Conservation (phyloP, 768 basidiomycete species). For the Trametes punicea region DNA sequence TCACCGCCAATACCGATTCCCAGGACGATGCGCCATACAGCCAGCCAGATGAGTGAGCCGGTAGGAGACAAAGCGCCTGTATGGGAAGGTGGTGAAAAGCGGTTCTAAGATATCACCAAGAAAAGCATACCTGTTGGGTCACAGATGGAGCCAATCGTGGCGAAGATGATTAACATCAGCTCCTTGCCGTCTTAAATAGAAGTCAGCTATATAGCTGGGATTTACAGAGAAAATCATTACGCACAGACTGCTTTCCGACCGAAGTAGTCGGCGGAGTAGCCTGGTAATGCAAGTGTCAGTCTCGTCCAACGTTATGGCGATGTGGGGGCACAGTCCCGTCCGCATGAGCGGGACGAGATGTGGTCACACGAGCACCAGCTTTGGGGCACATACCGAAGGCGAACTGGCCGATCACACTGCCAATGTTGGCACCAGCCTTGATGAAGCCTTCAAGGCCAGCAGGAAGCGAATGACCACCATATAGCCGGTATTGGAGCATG, state of each 20-base stretch:
- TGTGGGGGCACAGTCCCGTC: background rate
- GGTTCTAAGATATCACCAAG: too few relatives aligned
- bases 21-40: constrained; percentile 65
- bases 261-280: constrained; percentile 61
- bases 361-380: constrained; percentile 6
- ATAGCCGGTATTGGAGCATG: constrained; percentile 65
- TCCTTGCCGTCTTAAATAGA: constrained; percentile 62
- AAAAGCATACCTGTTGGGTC: constrained; percentile 55
- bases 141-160: constrained; percentile 66
- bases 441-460: constrained; percentile 55
- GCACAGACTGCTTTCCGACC: constrained; percentile 68
- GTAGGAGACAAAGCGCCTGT: constrained; percentile 48
- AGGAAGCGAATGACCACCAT: constrained; percentile 49
- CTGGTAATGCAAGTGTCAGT: constrained; percentile 29
- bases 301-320: background rate
- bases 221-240: constrained; percentile 6
- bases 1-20: constrained; percentile 80
- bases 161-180: constrained; percentile 76
- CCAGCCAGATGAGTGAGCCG: constrained; percentile 56
- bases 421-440: constrained; percentile 70
- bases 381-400: constrained; percentile 42
- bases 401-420: constrained; percentile 69
- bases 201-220: constrained; percentile 9
- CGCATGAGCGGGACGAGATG: background rate
- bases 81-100: background rate